Base-by-base conservation (phyloP, 1,139 yeast species). In the Hyphopichia wangnamkhiaoensis region DNA sequence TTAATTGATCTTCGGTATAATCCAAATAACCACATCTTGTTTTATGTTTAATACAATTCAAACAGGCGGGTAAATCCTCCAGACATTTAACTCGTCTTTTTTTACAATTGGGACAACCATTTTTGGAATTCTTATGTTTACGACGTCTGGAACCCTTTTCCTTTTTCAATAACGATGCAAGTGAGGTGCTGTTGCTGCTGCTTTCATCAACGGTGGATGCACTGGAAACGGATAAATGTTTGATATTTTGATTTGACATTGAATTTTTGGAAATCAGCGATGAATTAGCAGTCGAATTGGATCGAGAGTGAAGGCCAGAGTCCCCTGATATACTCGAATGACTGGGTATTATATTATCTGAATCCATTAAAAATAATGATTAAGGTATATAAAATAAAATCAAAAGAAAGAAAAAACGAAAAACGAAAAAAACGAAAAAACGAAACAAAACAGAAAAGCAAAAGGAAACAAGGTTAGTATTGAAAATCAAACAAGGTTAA, bases 81-180 rank as follows among this genome's bases (percentile, higher is more conserved):
- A 64, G 53, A 46, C 77, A 71, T 47, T 71, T 71, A 40, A 71
- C 74, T 37, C 76, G 44, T 43, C 77, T 58, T 35, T 63, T 63
- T 49, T 71, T 71, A 54, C 77, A 71, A 38, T 67, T 71, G 24
- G 74, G 69, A 45, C 77, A 71, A 1, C 77, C 77, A 37, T 53
- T 49, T 37, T 61, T 63, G 15, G 64, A 56, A 39, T 63, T 63
- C 37, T 61, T 63, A 40, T 63, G 69, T 41, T 52, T 63, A 33
- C 69, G 49, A 38, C 71, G 47, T 37, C 50, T 54, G 8, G 32
- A 34, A 21, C 39, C 33, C 34, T 35, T 42, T 23, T 37, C 38
- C 25, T 34, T 24, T 27, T 23, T 34, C 9, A 16, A 29, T 5
- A 13, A 15, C 19, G 19, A 16, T 9, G 31, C 10, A 8, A 9